Evolutionary conservation across 1,139 yeast genomes (phyloP), one percentile per base, ranked within the genome.

Genomic region (Yueomyces sp.): DNA sequence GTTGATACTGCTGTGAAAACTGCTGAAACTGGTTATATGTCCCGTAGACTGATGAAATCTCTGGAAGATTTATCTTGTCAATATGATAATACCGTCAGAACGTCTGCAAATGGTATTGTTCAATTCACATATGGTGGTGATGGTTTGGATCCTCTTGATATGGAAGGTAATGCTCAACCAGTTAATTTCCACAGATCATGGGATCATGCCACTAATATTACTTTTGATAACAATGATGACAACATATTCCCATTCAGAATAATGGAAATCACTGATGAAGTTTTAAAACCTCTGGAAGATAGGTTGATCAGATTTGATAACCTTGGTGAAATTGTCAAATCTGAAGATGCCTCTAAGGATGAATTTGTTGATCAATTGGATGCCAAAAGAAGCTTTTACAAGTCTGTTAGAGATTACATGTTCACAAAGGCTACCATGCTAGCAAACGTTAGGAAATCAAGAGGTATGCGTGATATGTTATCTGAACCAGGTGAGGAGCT

Each of bases 1-100:
- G 98, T 93, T 44, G 99, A 93, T 72, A 93, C 99, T 12, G 98
- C 97, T 5, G 98, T 93, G 45, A 93, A 93, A 62, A 93, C 99
- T 31, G 98, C 98, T 3, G 98, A 93, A 64, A 93, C 99, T 5
- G 99, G 99, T 62, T 93, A 93, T 65, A 93, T 91, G 95, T 91
- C 98, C 19, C 84, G 99, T 67, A 81, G 99, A 65, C 74, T 93
- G 65, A 93, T 93, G 98, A 93, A 93, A 62, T 91, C 97, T 3
- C 69, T 93, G 52, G 99, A 93, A 68, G 99, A 93, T 68, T 73
- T 93, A 60, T 85, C 96, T 39, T 76, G 95, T 46, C 91, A 82
- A 59, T 93, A 93, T 63, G 98, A 93, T 62, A 78, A 80, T 54
- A 91, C 98, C 0, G 97, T 93, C 39, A 75, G 99, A 58, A 93